Conservation (phyloP, 257 asterid species). For the Capsicum rhomboideum region DNA sequence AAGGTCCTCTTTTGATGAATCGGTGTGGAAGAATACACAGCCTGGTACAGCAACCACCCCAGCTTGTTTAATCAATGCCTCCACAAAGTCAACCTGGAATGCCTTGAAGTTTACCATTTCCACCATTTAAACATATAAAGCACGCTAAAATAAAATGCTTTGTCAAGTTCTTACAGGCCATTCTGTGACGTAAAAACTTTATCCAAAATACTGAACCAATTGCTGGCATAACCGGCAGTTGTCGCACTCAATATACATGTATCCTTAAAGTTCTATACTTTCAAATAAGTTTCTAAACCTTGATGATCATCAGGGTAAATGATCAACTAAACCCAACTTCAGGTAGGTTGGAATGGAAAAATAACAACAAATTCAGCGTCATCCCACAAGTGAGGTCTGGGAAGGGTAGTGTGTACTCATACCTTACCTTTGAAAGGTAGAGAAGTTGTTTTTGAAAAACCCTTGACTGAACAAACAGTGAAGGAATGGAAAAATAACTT, state of each 20-base stretch:
- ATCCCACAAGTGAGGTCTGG: not conserved
- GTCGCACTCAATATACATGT: not conserved
- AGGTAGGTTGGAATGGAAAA: not conserved
- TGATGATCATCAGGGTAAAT: not conserved
- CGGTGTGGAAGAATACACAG: conserved; percentile 56
- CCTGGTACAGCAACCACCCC: conserved; percentile 97
- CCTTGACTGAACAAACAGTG: not conserved
- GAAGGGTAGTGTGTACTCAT: not conserved
- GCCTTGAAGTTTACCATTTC: not conserved
- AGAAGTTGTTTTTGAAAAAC: not conserved
- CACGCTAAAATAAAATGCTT: not conserved
- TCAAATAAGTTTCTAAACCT: not conserved
- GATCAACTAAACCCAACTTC: not conserved
- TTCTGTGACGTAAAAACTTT: not conserved
- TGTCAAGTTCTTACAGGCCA: not conserved
- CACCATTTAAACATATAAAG: not conserved
- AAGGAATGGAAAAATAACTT: not conserved
- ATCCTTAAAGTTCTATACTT: not conserved
- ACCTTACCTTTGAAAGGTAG: not conserved
- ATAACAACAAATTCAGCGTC: not conserved
- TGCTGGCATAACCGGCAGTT: not conserved
- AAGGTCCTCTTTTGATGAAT: conserved; percentile 1
- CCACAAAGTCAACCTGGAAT: conserved; percentile 61
- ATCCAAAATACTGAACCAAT: not conserved
- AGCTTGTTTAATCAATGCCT: conserved; percentile 66